phyloP scores from a whole-genome alignment of 2,329 filamentous ascomycete genomes.

The Claviceps sp. region DNA sequence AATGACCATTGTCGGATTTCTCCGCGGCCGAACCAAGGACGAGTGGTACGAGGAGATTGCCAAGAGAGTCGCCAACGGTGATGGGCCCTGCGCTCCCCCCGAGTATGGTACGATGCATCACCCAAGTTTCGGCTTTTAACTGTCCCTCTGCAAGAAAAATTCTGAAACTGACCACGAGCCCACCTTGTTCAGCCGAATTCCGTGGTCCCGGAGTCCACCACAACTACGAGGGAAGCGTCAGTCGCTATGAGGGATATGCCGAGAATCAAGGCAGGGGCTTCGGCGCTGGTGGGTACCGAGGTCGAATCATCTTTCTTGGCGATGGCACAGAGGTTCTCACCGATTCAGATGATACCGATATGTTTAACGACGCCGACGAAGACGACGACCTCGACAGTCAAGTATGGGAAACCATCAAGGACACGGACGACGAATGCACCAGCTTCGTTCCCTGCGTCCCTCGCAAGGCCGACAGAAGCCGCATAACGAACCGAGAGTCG shows the following conservation, averaged over 20 bases:
- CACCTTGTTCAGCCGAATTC: constrained; percentile 54
- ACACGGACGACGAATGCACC: no score
- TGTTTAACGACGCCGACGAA: constrained; percentile 80
- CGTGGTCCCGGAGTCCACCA: constrained; percentile 71
- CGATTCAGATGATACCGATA: constrained; percentile 78
- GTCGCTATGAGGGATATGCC: constrained; percentile 63
- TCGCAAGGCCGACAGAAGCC: constrained; percentile 8
- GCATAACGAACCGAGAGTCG: constrained; percentile 7
- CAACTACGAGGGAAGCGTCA: constrained; percentile 69
- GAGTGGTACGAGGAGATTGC: constrained; percentile 97
- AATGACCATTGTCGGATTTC: constrained; percentile 79
- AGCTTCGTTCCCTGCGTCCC: no score
- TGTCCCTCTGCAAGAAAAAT: constrained; percentile 1
- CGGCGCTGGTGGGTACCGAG: constrained; percentile 56
- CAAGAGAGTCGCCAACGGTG: constrained; percentile 86
- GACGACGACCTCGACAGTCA: constrained; percentile 79
- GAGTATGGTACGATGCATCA: constrained; percentile 82
- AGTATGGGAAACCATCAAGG: constrained; percentile 30
- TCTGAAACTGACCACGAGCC: constrained; percentile 14
- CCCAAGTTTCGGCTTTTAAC: constrained; percentile 12
- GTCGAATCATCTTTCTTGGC: constrained; percentile 85
- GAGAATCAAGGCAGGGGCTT: constrained; percentile 51
- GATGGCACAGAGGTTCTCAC: constrained; percentile 89
- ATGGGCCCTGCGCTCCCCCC: constrained; percentile 94
- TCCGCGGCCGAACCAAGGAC: constrained; percentile 85